These are phyloP conservation scores for Penicillium fimorum DNA, from an alignment of 495 filamentous ascomycete genomes.

Conservation along the genomic window DNA sequence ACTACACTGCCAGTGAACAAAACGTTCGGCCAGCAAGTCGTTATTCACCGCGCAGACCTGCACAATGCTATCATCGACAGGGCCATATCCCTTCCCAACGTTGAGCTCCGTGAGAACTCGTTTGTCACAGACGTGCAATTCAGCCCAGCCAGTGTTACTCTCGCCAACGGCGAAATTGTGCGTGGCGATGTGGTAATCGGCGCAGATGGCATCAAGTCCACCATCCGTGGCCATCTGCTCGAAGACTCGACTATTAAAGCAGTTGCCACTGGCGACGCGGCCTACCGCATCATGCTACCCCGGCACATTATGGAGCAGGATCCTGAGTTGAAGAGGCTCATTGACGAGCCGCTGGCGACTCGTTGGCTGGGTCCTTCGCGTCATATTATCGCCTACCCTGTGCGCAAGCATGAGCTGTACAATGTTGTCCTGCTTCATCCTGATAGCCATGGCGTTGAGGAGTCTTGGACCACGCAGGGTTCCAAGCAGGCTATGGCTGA, in stretches of 20 bases:
- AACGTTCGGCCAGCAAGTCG: constrained; percentile 41
- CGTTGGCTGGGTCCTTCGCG: constrained; percentile 45
- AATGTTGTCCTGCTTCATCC: constrained; percentile 47
- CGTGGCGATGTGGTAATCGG: constrained; percentile 43
- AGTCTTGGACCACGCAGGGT: constrained; percentile 45
- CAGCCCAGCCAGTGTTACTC: constrained; percentile 31
- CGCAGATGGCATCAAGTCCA: constrained; percentile 51
- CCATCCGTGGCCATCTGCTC: constrained; percentile 33
- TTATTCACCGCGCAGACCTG: constrained; percentile 46
- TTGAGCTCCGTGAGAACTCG: constrained; percentile 38
- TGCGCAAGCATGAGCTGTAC: constrained; percentile 43
- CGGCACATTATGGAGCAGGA: constrained; percentile 39
- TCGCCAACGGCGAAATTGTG: constrained; percentile 35
- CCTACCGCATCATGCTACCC: constrained; percentile 45
- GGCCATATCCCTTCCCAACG: constrained; percentile 36
- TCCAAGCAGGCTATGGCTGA: constrained; percentile 45
- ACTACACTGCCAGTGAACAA: constrained; percentile 42
- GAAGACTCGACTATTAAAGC: constrained; percentile 29
- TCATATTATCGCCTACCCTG: constrained; percentile 47
- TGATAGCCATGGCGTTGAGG: constrained; percentile 35
- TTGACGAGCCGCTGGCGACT: constrained; percentile 40
- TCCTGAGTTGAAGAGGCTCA: constrained; percentile 32
- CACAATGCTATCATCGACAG: constrained; percentile 42
- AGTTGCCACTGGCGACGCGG: constrained; percentile 43
- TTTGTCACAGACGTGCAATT: constrained; percentile 34